Evolutionary conservation across 78 protist genomes (phyloP).

Genomic region (Dictyostelium citrinum): DNA sequence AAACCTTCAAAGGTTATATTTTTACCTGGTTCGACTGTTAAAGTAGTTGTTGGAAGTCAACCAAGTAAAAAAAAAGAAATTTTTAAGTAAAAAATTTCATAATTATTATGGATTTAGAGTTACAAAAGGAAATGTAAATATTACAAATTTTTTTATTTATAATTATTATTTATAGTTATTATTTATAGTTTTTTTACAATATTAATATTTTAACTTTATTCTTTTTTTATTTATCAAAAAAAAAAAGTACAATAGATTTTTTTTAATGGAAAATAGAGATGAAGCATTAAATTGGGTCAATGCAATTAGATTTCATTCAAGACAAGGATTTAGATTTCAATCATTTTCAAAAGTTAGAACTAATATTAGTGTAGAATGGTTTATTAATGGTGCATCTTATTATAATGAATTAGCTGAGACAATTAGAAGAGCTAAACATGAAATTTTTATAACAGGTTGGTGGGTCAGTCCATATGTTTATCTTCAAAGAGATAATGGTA

Average conservation of each 20-base stretch:
- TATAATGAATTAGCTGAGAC: constrained; percentile 6
- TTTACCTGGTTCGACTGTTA: constrained; percentile 62
- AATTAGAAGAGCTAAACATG: neutral
- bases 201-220: too few species aligned
- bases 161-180: too few species aligned
- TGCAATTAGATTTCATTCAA: constrained; percentile 14
- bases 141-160: neutral
- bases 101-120: constrained; percentile 28
- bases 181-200: too few species aligned
- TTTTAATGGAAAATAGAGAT: constrained; percentile 19
- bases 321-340: constrained; percentile 46
- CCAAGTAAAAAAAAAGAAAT: constrained; percentile 1
- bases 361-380: constrained; percentile 23
- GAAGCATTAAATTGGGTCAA: constrained; percentile 44
- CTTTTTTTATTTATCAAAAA: too few species aligned
- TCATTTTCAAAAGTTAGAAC: constrained; percentile 28
- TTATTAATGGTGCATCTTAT: constrained; percentile 33
- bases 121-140: neutral
- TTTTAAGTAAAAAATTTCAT: neutral
- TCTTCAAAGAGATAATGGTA: constrained; percentile 15
- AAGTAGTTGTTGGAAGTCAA: neutral
- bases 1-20: constrained; percentile 28
- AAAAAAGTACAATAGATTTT: constrained; percentile 7
- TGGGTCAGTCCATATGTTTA: constrained; percentile 75
- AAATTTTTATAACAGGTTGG: constrained; percentile 72